Evolutionary conservation across 345 rosid genomes (phyloP).

Genomic region (Punica granatum): DNA sequence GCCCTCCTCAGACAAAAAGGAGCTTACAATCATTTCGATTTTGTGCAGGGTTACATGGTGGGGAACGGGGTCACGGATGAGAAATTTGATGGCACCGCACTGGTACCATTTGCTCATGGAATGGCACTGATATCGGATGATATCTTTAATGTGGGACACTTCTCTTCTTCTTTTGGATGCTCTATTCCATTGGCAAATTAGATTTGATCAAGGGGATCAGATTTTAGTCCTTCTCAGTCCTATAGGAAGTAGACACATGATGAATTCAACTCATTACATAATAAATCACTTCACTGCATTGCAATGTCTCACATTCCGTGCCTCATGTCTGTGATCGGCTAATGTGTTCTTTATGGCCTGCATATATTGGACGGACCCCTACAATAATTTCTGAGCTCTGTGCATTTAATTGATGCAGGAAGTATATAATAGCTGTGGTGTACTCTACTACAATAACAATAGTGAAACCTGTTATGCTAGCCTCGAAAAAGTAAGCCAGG

Average conservation of each 20-base stretch:
- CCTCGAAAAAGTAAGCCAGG: conserved; percentile 15
- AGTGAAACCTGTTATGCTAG: conserved; percentile 8
- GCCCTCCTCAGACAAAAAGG: not conserved
- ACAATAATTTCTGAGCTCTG: not conserved
- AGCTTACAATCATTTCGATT: not conserved
- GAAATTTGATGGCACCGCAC: conserved; percentile 29
- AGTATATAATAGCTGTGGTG: conserved; percentile 20
- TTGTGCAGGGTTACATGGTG: conserved; percentile 35
- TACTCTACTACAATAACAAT: conserved; percentile 5
- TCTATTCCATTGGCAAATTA: not conserved
- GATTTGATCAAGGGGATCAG: not conserved
- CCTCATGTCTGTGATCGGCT: no score
- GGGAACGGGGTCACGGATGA: conserved; percentile 32
- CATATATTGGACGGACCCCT: not conserved
- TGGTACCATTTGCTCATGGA: conserved; percentile 37
- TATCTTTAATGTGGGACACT: conserved; percentile 23
- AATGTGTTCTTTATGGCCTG: no score
- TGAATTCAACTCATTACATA: no score
- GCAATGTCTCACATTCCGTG: no score
- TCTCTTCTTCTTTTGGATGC: not conserved
- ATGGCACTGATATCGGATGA: conserved; percentile 44
- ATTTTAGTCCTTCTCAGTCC: not conserved
- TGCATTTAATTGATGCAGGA: conserved; percentile 12
- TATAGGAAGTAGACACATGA: no score
- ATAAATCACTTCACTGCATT: no score